Base-by-base conservation (phyloP, 2,329 filamentous ascomycete species). In the Aureobasidium sp. region DNA sequence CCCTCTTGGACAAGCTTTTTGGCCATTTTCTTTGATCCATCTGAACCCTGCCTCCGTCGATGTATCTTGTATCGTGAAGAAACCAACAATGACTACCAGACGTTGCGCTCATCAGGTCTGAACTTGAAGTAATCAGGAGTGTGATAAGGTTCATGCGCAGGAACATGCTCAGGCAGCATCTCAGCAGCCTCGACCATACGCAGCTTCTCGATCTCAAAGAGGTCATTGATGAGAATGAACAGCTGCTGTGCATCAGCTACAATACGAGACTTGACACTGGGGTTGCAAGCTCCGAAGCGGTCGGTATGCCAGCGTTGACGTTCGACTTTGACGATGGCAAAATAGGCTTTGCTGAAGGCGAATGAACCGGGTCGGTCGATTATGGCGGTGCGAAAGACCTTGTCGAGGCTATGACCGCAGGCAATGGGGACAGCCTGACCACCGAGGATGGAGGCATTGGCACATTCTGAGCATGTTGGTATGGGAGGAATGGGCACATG, bases 301-400 rank as follows among this genome's bases (percentile, higher is more conserved):
- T 61, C 58, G 13, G 58, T 61, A 29, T 61, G 58, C 58, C 58
- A 61, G 30, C 58, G 47, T n/a, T 61, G 36, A 32, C 58, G 58
- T 37, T 61, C 58, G 14, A 2, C 10, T 13, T 61, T 61, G n/a
- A 61, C 39, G 21, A 61, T 45, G 3, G 13, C 13, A 9, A 61
- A 51, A 30, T 61, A 61, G 21, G 58, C 39, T 11, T 59, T 41
- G 36, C 44, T 59, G 27, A 39, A 49, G 25, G 45, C 45, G 32
- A 30, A 50, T 2, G 48, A 27, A 6, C 39, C 37, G 5, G 30
- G 21, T 29, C 10, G 27, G 8, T 45, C 39, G 11, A 11, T 16
- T n/a, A 51, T 37, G 13, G 27, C 48, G 13, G 41, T 53, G 21
- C 58, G 58, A 11, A 61, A 21, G 6, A 61, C 30, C 14, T 51